Conservation (phyloP, 2,329 filamentous ascomycete species). For the Aspergillus transmontanensis region DNA sequence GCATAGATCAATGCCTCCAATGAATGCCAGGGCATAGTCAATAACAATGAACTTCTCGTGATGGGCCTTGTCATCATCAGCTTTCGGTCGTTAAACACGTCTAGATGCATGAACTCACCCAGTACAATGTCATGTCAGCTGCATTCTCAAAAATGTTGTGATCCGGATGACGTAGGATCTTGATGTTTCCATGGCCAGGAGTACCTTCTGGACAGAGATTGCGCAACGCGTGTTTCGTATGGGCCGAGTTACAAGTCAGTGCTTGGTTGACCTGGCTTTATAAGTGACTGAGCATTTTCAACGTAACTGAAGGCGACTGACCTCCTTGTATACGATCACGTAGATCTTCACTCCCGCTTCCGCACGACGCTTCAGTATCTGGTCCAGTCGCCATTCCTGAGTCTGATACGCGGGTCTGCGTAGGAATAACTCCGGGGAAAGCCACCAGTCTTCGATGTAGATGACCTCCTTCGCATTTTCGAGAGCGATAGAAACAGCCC, state of each 20-base stretch:
- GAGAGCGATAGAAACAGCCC: slow-evolving; percentile 87
- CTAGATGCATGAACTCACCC: slow-evolving; percentile 48
- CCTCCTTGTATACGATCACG: slow-evolving; percentile 88
- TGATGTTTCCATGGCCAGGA: slow-evolving; percentile 85
- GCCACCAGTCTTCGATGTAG: slow-evolving; percentile 97
- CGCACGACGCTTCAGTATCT: slow-evolving; percentile 81
- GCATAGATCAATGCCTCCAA: slow-evolving; percentile 91
- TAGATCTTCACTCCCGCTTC: slow-evolving; percentile 95
- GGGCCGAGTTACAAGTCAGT: slow-evolving; percentile 86
- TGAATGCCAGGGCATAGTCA: slow-evolving; percentile 87
- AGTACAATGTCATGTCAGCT: slow-evolving; percentile 95
- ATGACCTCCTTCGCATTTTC: slow-evolving; percentile 89
- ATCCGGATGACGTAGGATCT: slow-evolving; percentile 86
- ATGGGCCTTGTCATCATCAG: slow-evolving; percentile 61
- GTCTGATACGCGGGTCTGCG: slow-evolving; percentile 79
- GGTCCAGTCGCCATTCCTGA: slow-evolving; percentile 85
- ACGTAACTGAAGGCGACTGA: slow-evolving; percentile 22
- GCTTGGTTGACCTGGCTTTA: slow-evolving; percentile 63
- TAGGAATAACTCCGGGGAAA: slow-evolving; percentile 84
- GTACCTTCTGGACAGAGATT: slow-evolving; percentile 78
- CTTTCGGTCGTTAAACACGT: not conserved
- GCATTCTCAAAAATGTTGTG: slow-evolving; percentile 94
- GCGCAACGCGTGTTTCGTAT: slow-evolving; percentile 86
- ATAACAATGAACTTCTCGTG: slow-evolving; percentile 98
- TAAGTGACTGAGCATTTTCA: slow-evolving; percentile 10